These are phyloP conservation scores for Candida boleticola DNA, from an alignment of 805 yeast species.

Conservation along the genomic window DNA sequence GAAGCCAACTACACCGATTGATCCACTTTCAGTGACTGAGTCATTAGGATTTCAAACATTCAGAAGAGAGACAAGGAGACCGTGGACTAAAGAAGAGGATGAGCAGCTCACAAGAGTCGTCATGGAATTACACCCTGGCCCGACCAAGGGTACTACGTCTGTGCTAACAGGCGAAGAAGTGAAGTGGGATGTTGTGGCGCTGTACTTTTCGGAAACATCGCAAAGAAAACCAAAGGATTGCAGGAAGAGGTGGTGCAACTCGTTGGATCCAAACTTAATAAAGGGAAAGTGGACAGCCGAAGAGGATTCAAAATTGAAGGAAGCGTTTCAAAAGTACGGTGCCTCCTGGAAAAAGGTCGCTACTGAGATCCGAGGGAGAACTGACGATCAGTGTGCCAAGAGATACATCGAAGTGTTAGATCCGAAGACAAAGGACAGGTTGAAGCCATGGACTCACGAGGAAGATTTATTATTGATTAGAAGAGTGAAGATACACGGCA, in stretches of 20 bases:
- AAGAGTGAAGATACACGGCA: constrained; percentile 69
- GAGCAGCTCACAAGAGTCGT: constrained; percentile 13
- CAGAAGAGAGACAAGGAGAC: constrained; percentile 56
- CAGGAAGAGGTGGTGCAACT: constrained; percentile 82
- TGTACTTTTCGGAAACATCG: constrained; percentile 37
- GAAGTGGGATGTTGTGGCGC: constrained; percentile 62
- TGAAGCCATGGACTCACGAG: constrained; percentile 73
- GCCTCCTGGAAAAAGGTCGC: constrained; percentile 87
- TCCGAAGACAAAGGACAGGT: constrained; percentile 73
- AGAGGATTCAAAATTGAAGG: constrained; percentile 67
- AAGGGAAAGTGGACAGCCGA: constrained; percentile 86
- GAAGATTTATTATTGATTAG: constrained; percentile 74
- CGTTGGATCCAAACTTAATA: constrained; percentile 75
- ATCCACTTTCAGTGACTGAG: constrained; percentile 61
- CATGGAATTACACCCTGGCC: neutral
- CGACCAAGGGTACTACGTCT: neutral
- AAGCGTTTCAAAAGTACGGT: constrained; percentile 68
- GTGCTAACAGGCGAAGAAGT: constrained; percentile 20
- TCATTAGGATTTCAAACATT: constrained; percentile 74
- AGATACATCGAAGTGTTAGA: constrained; percentile 85
- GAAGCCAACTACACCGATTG: constrained; percentile 27
- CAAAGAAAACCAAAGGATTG: constrained; percentile 76
- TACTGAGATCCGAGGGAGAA: constrained; percentile 72
- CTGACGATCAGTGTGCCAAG: constrained; percentile 94
- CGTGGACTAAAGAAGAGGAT: constrained; percentile 83